Percentiles rank a stretch among this genome's conserved stretches.
Conservation (phyloP, 192 early-diverging fungal species). For the Geranomyces michiganensis region DNA sequence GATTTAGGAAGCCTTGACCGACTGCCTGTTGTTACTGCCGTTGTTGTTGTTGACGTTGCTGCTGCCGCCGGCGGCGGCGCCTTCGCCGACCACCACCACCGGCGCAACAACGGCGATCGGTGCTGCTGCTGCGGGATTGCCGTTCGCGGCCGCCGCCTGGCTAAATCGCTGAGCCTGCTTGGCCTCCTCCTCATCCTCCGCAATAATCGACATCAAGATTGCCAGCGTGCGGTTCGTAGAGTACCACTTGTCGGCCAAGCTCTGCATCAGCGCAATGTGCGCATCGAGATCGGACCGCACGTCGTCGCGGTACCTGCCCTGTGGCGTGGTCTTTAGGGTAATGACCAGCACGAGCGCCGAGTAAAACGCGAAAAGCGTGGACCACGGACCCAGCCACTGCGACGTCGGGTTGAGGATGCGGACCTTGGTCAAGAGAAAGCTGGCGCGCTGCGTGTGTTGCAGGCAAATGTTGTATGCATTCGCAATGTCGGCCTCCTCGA, state of each 20-base stretch:
- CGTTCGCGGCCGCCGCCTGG: neutral
- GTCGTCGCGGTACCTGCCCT: neutral
- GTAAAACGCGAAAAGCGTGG: constrained; percentile 13
- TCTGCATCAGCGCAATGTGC: neutral
- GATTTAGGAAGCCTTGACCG: neutral
- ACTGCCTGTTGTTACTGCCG: neutral
- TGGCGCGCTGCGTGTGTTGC: neutral
- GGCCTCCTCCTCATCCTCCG: neutral
- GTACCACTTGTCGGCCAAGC: constrained; percentile 9
- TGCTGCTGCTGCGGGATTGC: neutral
- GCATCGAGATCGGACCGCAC: constrained; percentile 16
- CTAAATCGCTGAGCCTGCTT: neutral
- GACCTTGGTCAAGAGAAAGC: neutral
- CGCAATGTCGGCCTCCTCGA: neutral
- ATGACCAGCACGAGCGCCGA: constrained; percentile 26
- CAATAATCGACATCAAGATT: constrained; percentile 13
- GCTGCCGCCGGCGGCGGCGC: neutral
- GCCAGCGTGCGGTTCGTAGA: neutral
- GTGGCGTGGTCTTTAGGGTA: constrained; percentile 1
- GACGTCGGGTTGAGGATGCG: neutral
- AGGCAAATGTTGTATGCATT: constrained; percentile 15
- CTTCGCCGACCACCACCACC: neutral
- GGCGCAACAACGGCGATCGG: neutral
- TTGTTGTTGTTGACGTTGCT: neutral
- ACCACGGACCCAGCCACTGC: constrained; percentile 13